Evolutionary conservation across 768 basidiomycete species (phyloP), one percentile per base, ranked within the genome.

Genomic region (Trametes villosa): DNA sequence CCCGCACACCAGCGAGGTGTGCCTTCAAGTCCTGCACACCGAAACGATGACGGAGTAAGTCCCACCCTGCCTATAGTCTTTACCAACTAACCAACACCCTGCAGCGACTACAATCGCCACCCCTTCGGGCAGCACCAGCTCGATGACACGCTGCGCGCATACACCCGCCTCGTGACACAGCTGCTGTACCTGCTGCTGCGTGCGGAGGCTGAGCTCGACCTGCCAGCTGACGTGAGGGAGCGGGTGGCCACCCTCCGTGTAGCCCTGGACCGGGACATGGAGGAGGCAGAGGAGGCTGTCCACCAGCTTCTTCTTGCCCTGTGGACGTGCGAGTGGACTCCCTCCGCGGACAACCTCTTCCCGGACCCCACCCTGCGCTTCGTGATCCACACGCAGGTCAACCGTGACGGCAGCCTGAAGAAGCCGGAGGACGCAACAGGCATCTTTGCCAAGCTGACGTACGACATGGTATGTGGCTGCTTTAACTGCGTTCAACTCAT

Each of bases 41-140:
- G 55, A 57, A n/a, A 49, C 46, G 9, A 18, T 57, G 33, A 38
- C 45, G 2, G 45, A 46, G 54, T 56, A 26, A 33, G 54, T n/a
- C 5, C 6, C 18, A 15, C 18, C 7, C 6, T 41, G 13, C 13
- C 13, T 47, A 24, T 26, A 8, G 2, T 5, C 30, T 15, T 47
- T 17, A 2, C 15, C 8, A 48, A 29, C 12, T 34, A 5, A 47
- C 24, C 24, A 15, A 41, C 40, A 6, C 9, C 18, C n/a, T 45
- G 44, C 44, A 57, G 55, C 2, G 55, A 57, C 26, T 30, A 15
- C 33, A 57, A 57, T 22, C 47, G 48, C 36, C 12, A 26, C 24
- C 55, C 55, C 1, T 57, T 57, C 33, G 26, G 55, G 18, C 55
- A 48, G 46, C 55, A 57, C 20, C 55, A 57, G 24, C 2, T 57